Conservation (phyloP, 2,329 filamentous ascomycete genomes). For the Fusarium nelsonii region DNA sequence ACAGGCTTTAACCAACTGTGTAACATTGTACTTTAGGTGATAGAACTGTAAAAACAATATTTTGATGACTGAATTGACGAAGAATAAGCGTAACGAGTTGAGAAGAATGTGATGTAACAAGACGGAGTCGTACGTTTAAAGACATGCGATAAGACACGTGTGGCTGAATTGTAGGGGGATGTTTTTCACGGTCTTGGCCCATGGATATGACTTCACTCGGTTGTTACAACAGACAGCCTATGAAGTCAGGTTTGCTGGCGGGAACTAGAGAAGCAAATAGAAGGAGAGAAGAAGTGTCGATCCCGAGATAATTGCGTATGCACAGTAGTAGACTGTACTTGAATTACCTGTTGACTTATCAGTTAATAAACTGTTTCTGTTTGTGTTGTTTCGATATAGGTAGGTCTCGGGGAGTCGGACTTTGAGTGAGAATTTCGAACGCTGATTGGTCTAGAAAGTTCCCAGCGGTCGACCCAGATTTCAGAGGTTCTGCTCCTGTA, state of each 20-base stretch:
- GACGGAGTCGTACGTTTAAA: too few species aligned
- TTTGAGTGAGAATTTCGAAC: not conserved
- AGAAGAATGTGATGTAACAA: not conserved
- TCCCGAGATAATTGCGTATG: not conserved
- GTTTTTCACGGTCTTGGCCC: not conserved
- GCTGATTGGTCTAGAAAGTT: conserved; percentile 52
- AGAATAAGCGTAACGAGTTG: not conserved
- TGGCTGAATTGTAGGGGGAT: not conserved
- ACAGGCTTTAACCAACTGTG: conserved; percentile 39
- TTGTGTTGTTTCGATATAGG: not conserved
- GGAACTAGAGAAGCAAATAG: conserved; percentile 29
- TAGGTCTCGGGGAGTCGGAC: not conserved
- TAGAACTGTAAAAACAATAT: conserved; percentile 45
- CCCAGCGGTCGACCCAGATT: conserved; percentile 13
- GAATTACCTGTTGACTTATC: not conserved
- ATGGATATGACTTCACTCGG: not conserved
- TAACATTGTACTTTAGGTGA: conserved; percentile 46
- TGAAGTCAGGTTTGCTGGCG: not conserved
- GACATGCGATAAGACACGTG: too few species aligned
- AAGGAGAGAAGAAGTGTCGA: not conserved
- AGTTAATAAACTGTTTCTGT: not conserved
- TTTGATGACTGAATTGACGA: conserved; percentile 12
- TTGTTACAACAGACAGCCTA: not conserved
- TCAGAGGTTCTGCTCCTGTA: conserved; percentile 21
- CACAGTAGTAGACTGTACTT: not conserved